Percentiles rank a stretch among this genome's conserved stretches.
These are phyloP conservation scores for Solanum peruvianum DNA, from an alignment of 257 asterid species.

Conservation along the genomic window DNA sequence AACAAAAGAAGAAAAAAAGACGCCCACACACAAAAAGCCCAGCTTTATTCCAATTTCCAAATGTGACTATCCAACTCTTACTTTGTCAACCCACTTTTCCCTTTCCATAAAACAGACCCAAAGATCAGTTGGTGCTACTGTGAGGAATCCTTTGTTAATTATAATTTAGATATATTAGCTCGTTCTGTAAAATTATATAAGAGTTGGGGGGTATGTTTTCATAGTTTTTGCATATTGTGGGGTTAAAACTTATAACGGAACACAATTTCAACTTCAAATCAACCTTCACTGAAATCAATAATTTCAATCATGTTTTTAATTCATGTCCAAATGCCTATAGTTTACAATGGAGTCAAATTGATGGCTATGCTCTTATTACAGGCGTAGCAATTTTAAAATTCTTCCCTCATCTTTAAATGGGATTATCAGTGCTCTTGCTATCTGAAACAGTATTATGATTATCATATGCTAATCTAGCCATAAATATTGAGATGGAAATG, in stretches of 20 bases:
- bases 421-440: neutral
- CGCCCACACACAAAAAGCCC: neutral
- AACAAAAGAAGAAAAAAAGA: neutral
- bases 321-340: neutral
- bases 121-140: neutral
- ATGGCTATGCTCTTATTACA: neutral
- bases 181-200: neutral
- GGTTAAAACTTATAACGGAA: neutral
- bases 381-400: neutral
- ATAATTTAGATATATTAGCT: neutral
- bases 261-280: neutral
- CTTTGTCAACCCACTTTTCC: neutral
- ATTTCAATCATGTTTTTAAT: neutral
- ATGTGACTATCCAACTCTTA: neutral
- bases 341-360: neutral
- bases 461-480: neutral
- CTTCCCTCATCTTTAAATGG: neutral
- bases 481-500: neutral
- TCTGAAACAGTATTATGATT: neutral
- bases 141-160: neutral
- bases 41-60: neutral
- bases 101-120: neutral
- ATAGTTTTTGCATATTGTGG: neutral
- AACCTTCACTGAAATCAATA: neutral
- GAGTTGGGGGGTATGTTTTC: neutral